phyloP scores from a whole-genome alignment of 306 rosid genomes.

The Glycine tomentella region DNA sequence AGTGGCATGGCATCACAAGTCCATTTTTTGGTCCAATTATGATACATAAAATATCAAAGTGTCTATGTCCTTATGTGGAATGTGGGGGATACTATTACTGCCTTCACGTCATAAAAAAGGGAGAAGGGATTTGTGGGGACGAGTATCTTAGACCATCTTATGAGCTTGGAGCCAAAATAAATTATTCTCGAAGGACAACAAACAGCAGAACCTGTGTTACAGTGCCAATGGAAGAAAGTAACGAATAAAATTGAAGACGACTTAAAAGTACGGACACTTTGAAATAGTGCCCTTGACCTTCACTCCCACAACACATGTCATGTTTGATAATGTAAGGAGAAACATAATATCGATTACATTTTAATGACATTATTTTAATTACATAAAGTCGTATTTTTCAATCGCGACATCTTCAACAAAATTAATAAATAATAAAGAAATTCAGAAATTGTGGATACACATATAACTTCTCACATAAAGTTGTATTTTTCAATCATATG shows the following conservation, averaged over 20 bases:
- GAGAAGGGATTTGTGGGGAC: slow-evolving; percentile 72
- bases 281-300: too few relatives aligned
- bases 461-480: too few relatives aligned
- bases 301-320: too few relatives aligned
- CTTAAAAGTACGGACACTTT: slow-evolving; percentile 22
- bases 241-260: slow-evolving; percentile 29
- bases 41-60: slow-evolving; percentile 19
- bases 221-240: slow-evolving; percentile 40
- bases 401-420: too few relatives aligned
- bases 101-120: slow-evolving; percentile 58
- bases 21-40: slow-evolving; percentile 51
- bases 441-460: too few relatives aligned
- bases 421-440: too few relatives aligned
- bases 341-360: too few relatives aligned
- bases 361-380: too few relatives aligned
- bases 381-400: too few relatives aligned
- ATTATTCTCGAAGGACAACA: slow-evolving; percentile 38
- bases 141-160: slow-evolving; percentile 39
- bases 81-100: slow-evolving; percentile 25
- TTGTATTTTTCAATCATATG: too few relatives aligned
- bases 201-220: slow-evolving; percentile 19
- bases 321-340: too few relatives aligned
- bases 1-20: slow-evolving; percentile 27
- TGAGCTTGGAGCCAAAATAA: slow-evolving; percentile 42
- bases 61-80: slow-evolving; percentile 31